Conservation (phyloP, 2,329 filamentous ascomycete genomes). For the Fusarium irregulare region DNA sequence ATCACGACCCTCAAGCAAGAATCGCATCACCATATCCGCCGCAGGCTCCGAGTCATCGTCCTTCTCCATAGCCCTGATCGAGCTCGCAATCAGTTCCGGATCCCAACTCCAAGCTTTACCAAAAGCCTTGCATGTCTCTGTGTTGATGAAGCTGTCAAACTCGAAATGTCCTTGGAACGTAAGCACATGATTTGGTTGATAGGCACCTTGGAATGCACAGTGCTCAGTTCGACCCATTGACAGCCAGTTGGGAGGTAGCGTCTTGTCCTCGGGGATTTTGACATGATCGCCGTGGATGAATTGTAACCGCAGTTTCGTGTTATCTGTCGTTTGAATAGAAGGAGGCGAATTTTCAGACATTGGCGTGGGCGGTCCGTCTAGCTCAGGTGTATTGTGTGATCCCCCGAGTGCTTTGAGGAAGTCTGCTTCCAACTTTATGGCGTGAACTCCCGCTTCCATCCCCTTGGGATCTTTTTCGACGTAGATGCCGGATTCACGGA, state of each 20-base stretch:
- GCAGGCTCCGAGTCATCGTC: neutral
- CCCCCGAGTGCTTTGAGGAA: neutral
- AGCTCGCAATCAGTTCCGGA: neutral
- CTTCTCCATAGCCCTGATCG: neutral
- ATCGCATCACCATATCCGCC: slow-evolving; percentile 7
- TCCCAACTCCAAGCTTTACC: neutral
- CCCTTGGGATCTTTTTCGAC: slow-evolving; percentile 1
- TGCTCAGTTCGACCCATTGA: neutral
- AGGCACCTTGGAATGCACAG: slow-evolving; percentile 4
- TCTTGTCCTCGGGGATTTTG: neutral
- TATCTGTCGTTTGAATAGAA: neutral
- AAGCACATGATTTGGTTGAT: slow-evolving; percentile 3
- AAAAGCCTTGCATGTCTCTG: neutral
- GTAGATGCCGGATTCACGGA: neutral
- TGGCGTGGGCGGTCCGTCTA: too few relatives aligned
- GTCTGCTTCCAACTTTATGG: neutral
- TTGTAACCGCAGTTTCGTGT: neutral
- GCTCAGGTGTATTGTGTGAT: neutral
- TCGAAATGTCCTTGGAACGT: slow-evolving; percentile 3
- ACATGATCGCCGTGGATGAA: slow-evolving; percentile 5
- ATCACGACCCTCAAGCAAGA: neutral
- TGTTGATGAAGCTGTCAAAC: slow-evolving; percentile 1
- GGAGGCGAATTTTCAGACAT: neutral
- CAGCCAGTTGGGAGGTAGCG: neutral
- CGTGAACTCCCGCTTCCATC: neutral